Base-by-base conservation (phyloP, 768 basidiomycete genomes). In the Suillus paluster region DNA sequence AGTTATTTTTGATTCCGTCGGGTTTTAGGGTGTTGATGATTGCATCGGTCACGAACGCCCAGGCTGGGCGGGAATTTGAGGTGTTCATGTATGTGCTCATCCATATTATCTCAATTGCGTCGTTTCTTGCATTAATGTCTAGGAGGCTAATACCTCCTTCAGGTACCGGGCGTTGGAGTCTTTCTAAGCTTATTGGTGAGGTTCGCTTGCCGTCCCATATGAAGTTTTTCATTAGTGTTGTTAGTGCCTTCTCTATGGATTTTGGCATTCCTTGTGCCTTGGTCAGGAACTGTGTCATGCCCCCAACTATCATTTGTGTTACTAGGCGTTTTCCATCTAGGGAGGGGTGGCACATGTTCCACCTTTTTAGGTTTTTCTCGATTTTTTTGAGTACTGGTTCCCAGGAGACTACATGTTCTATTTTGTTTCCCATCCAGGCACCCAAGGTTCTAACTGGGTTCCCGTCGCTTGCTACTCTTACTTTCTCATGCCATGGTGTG, bases 61-160 rank as follows among this genome's bases (percentile, higher is more conserved):
- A 71, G 0, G 19, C 17, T 0, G 63, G 65, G 2, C 63, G 46
- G 0, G n/a, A 3, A 0, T 1, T 4, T 0, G 44, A 25, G 0
- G 64, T 49, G 59, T 53, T 50, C 0, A 67, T 44, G 57, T 66
- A 67, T 17, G 59, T 58, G 30, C 57, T 63, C 2, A 67, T 50
- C 62, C 67, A 63, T 2, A 38, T 66, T 12, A 68, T 45, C 1
- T 61, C 39, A 2, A 68, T 68, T 2, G 66, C 67, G 23, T 64
- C 57, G 54, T 54, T 53, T 44, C 67, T n/a, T n/a, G n/a, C n/a
- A n/a, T n/a, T n/a, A n/a, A n/a, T n/a, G n/a, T n/a, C n/a, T n/a
- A n/a, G n/a, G 55, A 68, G 23, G 4, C 42, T 34, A 0, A 48
- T 1, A 6, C 67, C 67, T 34, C 67, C 67, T 48, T 66, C n/a